phyloP scores from a whole-genome alignment of 2,329 filamentous ascomycete genomes.

The Leptographium wingfieldii region DNA sequence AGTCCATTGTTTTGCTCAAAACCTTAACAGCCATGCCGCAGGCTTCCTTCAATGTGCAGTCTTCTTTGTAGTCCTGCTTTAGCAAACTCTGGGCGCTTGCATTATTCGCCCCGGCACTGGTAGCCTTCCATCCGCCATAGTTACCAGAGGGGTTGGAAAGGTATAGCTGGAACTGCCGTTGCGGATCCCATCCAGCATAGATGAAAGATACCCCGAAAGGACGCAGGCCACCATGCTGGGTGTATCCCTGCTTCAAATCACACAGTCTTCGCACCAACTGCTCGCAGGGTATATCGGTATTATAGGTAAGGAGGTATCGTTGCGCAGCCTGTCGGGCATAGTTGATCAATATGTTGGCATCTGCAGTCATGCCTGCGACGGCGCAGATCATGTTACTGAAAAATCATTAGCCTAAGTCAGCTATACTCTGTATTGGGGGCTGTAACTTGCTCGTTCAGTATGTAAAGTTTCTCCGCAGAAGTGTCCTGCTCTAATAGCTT shows the following conservation, averaged over 20 bases:
- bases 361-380: slow-evolving; percentile 96
- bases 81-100: slow-evolving; percentile 91
- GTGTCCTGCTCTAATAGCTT: slow-evolving; percentile 99
- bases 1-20: slow-evolving; percentile 99
- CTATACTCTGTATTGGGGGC: not conserved
- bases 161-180: slow-evolving; percentile 96
- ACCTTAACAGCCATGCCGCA: slow-evolving; percentile 98
- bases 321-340: slow-evolving; percentile 95
- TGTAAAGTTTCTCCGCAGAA: slow-evolving; percentile 99
- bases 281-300: slow-evolving; percentile 98
- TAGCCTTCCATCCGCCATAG: slow-evolving; percentile 99
- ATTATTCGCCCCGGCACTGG: slow-evolving; percentile 94
- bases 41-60: slow-evolving; percentile 89
- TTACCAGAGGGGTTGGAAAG: slow-evolving; percentile 98
- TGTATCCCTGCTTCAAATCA: slow-evolving; percentile 98
- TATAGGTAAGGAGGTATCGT: slow-evolving; percentile 96
- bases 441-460: slow-evolving; percentile 76
- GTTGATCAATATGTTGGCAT: slow-evolving; percentile 99
- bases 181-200: slow-evolving; percentile 94
- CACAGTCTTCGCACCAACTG: slow-evolving; percentile 94
- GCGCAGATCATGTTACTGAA: slow-evolving; percentile 98
- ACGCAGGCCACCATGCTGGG: slow-evolving; percentile 93
- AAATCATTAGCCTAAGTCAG: not conserved
- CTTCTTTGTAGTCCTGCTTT: slow-evolving; percentile 99
- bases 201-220: slow-evolving; percentile 99